Percentiles rank a stretch among this genome's conserved stretches.
phyloP scores from a whole-genome alignment of 2,329 filamentous ascomycete species.

The Trichoderma polysporum region DNA sequence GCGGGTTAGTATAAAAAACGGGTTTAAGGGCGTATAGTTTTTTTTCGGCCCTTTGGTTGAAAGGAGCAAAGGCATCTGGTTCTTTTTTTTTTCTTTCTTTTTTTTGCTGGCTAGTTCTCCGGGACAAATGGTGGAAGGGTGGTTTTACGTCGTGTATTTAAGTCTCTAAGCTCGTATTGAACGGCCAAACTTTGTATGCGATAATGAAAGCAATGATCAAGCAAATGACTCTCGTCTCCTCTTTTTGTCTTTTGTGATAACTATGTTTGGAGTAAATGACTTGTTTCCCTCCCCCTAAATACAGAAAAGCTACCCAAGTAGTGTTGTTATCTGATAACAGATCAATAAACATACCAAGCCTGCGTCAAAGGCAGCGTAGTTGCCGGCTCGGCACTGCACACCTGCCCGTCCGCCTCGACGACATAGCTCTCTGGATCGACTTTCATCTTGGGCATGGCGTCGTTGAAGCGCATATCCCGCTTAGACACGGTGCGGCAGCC shows the following conservation, averaged over 20 bases:
- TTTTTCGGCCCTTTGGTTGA: background rate
- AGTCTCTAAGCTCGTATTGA: constrained; percentile 11
- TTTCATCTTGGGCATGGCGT: constrained; percentile 78
- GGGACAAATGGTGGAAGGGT: background rate
- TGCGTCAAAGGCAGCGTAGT: constrained; percentile 72
- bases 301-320: background rate
- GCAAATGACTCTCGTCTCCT: background rate
- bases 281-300: background rate
- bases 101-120: background rate
- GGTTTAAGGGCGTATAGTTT: constrained; percentile 11
- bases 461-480: constrained; percentile 88
- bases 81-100: background rate
- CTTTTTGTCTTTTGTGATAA: background rate
- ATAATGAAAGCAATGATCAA: constrained; percentile 22
- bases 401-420: constrained; percentile 78
- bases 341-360: constrained; percentile 70
- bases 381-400: constrained; percentile 72
- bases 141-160: constrained; percentile 17
- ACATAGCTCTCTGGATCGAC: constrained; percentile 90
- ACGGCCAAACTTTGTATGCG: constrained; percentile 12
- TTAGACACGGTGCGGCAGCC: constrained; percentile 75
- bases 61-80: background rate
- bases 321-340: background rate
- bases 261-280: background rate
- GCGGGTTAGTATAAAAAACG: constrained; percentile 19